phyloP scores from a whole-genome alignment of 2,329 filamentous ascomycete species.

The Talaromyces sp. region DNA sequence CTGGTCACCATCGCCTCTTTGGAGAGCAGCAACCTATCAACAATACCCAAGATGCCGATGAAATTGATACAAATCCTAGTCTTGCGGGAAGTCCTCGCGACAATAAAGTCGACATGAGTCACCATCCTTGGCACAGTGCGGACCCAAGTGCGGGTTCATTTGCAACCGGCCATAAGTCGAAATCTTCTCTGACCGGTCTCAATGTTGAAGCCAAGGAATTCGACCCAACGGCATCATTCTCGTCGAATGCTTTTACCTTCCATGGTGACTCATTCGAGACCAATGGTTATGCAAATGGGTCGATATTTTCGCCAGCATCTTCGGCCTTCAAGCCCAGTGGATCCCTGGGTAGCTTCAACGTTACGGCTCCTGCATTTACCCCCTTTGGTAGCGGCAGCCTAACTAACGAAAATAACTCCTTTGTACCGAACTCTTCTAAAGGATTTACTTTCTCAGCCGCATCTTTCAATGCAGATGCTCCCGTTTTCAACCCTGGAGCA shows the following conservation, averaged over 20 bases:
- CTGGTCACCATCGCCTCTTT: slow-evolving; percentile 32
- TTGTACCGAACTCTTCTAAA: slow-evolving; percentile 14
- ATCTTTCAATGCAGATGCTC: slow-evolving; percentile 72
- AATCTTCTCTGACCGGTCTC: slow-evolving; percentile 68
- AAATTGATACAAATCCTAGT: slow-evolving; percentile 71
- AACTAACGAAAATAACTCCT: slow-evolving; percentile 12
- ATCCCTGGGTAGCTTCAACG: slow-evolving; percentile 44
- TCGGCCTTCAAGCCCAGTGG: slow-evolving; percentile 26
- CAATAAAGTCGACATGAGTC: slow-evolving; percentile 23
- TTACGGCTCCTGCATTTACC: slow-evolving; percentile 65
- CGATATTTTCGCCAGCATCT: slow-evolving; percentile 23
- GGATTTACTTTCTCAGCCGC: slow-evolving; percentile 64
- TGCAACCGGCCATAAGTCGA: slow-evolving; percentile 53
- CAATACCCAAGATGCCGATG: slow-evolving; percentile 51
- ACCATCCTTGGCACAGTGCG: slow-evolving; percentile 30
- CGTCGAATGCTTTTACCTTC: slow-evolving; percentile 41
- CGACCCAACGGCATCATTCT: slow-evolving; percentile 55
- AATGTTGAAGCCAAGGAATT: slow-evolving; percentile 90
- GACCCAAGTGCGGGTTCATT: slow-evolving; percentile 30
- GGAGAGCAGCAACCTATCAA: slow-evolving; percentile 26
- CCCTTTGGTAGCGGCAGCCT: slow-evolving; percentile 38
- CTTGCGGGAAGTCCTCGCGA: slow-evolving; percentile 59
- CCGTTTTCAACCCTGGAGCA: slow-evolving; percentile 63
- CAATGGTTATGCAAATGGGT: slow-evolving; percentile 22
- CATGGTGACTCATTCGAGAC: slow-evolving; percentile 41